Percentiles rank a stretch among this genome's conserved stretches.
Conservation (phyloP, 2,329 filamentous ascomycete genomes). For the Pseudogymnoascus sp. region DNA sequence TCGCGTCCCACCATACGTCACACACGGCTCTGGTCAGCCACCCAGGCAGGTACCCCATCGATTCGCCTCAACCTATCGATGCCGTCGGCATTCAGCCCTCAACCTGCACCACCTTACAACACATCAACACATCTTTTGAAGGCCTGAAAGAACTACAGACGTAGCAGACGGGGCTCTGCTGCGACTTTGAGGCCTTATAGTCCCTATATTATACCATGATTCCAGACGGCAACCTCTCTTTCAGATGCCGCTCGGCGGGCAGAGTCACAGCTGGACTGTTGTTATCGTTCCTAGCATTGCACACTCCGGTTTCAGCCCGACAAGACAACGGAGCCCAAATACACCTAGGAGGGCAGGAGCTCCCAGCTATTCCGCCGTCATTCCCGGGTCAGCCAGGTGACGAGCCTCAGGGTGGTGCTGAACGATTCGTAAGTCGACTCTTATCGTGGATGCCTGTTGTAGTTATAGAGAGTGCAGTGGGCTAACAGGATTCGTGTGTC, state of each 20-base stretch:
- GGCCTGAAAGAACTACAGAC: not conserved
- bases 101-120: slow-evolving; percentile 1
- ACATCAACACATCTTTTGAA: not conserved
- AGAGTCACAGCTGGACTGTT: slow-evolving; percentile 57
- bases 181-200: not conserved
- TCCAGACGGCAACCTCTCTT: slow-evolving; percentile 14
- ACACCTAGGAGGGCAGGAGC: slow-evolving; percentile 33
- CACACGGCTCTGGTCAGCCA: not conserved
- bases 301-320: slow-evolving; percentile 29
- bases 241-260: slow-evolving; percentile 47
- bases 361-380: slow-evolving; percentile 38
- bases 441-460: slow-evolving; percentile 7
- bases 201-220: slow-evolving; percentile 13
- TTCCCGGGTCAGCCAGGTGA: slow-evolving; percentile 38
- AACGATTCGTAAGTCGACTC: slow-evolving; percentile 20
- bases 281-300: slow-evolving; percentile 59
- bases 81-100: not conserved
- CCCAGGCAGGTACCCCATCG: slow-evolving; percentile 9
- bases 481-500: slow-evolving; percentile 12
- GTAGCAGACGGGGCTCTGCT: slow-evolving; percentile 2
- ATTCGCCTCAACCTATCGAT: slow-evolving; percentile 9
- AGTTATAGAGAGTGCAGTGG: not conserved
- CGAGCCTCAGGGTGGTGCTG: not conserved
- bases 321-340: not conserved
- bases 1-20: not conserved